Percentiles rank a stretch among this genome's conserved stretches.
Conservation (phyloP, 176 grass and related monocot genomes). For the Raddia guianensis region DNA sequence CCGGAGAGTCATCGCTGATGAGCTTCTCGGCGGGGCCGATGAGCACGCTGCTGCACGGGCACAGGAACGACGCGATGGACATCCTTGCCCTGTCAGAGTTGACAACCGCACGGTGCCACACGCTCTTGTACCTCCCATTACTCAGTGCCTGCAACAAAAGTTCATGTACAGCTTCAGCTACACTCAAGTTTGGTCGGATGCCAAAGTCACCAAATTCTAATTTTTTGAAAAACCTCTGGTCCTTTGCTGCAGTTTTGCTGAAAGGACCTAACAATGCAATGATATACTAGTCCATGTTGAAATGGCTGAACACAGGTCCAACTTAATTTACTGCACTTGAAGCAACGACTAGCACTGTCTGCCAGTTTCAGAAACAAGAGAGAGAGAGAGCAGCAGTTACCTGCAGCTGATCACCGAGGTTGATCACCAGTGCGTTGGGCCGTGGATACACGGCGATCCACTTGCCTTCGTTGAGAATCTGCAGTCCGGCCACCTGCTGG, state of each 20-base stretch:
- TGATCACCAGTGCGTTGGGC: conserved; percentile 72
- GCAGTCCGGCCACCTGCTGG: conserved; percentile 62
- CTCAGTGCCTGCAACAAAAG: conserved; percentile 51
- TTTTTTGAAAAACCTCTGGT: not conserved
- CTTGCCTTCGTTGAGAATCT: conserved; percentile 59
- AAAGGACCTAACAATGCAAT: not conserved
- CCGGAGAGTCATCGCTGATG: conserved; percentile 36
- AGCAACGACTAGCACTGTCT: conserved; percentile 13
- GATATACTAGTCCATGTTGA: not conserved
- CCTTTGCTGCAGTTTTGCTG: not conserved
- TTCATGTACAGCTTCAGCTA: conserved; percentile 8
- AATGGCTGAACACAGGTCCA: too few species aligned
- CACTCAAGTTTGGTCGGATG: not conserved
- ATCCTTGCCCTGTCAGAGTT: conserved; percentile 61
- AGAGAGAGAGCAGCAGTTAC: conserved; percentile 14
- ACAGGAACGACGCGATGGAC: conserved; percentile 75
- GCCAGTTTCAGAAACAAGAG: too few species aligned
- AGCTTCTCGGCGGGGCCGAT: conserved; percentile 60
- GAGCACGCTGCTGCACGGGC: conserved; percentile 58
- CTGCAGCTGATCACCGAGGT: conserved; percentile 84
- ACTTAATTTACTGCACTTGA: not conserved
- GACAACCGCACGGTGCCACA: conserved; percentile 70
- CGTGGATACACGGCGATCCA: conserved; percentile 78
- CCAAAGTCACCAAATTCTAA: too few species aligned
- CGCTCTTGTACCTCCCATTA: conserved; percentile 72